Evolutionary conservation across 441 rosid species (phyloP), one percentile per base, ranked within the genome.

Genomic region (Arabidopsis hybrid): DNA sequence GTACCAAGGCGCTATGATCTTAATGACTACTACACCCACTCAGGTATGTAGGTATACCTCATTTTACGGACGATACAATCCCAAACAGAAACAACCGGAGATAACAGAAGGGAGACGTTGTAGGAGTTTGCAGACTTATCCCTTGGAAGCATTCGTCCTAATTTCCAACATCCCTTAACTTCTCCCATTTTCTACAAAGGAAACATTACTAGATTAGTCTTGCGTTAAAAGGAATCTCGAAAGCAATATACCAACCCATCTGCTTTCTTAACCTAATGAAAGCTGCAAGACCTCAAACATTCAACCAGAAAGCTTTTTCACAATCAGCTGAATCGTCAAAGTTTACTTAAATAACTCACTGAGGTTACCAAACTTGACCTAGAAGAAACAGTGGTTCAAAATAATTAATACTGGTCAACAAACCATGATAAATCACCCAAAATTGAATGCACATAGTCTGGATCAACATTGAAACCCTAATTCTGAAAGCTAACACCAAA

Each of bases 31-130:
- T 7, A 91, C 98, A 92, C 91, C 91, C 91, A 92, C 92, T 92
- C 96, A 60, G 95, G 98, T 81, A 88, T 86, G 86, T 68, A 87
- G 69, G 95, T 87, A 57, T 92, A 92, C 86, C 93, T 89, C 95
- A 89, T 92, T 72, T 87, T 91, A 64, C 96, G 91, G 26, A 90
- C 91, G 66, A 82, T 74, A 74, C 98, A 92, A 79, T 89, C 96
- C 98, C 98, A 92, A 74, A 89, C 85, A 70, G 98, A 92, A 70
- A 92, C 92, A 72, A 86, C 86, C 6, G 96, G 98, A 72, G 91
- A 90, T 73, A 90, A 80, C 64, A 81, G 68, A 67, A 92, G 90
- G 59, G 92, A 76, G 74, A 80, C 85, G 82, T 76, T 81, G 82
- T 91, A 89, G 21, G 79, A 78, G 67, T 82, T 83, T 71, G 68